Base-by-base conservation (phyloP, 768 basidiomycete genomes). In the Pulveroboletus sp. region DNA sequence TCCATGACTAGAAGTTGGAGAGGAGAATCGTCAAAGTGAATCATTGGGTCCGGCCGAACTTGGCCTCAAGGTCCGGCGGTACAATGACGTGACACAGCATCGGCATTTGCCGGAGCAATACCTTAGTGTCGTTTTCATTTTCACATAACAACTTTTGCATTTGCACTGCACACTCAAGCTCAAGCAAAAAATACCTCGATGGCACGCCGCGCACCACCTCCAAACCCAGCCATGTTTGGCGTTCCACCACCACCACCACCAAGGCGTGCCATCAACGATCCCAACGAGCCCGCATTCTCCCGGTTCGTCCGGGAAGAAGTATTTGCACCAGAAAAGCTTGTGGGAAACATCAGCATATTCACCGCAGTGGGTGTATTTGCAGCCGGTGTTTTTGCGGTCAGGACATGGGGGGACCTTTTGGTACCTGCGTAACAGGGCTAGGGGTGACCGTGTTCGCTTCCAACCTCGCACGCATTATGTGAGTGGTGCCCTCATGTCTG, bases 321-420 rank as follows among this genome's bases (percentile, higher is more conserved):
- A 20, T 77, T 77, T 49, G 77, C 86, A 41, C 84, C 84, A 10
- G 87, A 90, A 55, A 90, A 90, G 66, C 58, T 85, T 14, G 72
- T 76, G 12, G 89, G 89, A 49, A 92, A 91, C 63, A 58, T 90
- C 61, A 87, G 76, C 61, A 78, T 90, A 52, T 57, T 82, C 38
- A 80, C 82, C 8, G 84, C 84, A 17, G 69, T 84, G 7, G 72
- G 75, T 6, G 68, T 90, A 51, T 92, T 91, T 58, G 68, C 81
- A 21, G 85, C 79, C 24, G 87, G 87, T 4, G 82, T 92, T 48
- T 66, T 82, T 37, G 81, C 73, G 13, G 81, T 84, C 14, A 81
- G 88, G 65, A 79, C 80, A 35, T 95, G 86, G 78, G 90, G 90
- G 11, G 87, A 85, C 35, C 63, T 87, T 36, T 78, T 91, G 72